Base-by-base conservation (phyloP, 108 stramenopile genomes). In the Cyclostephanos invisitatus region DNA sequence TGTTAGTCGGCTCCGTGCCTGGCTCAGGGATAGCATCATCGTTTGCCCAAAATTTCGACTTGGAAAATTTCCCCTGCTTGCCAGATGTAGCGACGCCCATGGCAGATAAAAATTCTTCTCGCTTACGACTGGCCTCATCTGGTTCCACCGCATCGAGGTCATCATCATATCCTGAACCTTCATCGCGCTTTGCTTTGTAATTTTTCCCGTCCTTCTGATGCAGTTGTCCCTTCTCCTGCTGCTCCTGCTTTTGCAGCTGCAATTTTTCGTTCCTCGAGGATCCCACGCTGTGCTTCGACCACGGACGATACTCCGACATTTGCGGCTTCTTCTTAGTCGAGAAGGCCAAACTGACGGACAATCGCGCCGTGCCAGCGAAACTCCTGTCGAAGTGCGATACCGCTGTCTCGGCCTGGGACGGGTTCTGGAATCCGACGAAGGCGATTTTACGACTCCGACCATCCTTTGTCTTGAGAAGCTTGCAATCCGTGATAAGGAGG, bases 31-130 rank as follows among this genome's bases (percentile, higher is more conserved):
- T 72, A 5, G 55, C 91, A 75, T 87, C 89, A 73, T 96, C 91
- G 62, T 96, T 93, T 10, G 89, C 83, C 95, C 91, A 93, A 64
- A 93, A 91, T 56, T 90, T 90, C 2, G 86, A 74, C 51, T 90
- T 90, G 27, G 76, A 70, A 8, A 67, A 69, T 29, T 63, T 72
- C 25, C 68, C 74, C 29, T 58, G 58, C 10, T 56, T 62, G n/a
- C 57, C 60, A 12, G 64, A 44, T 48, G 62, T 62, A 47, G 73
- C 44, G 17, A 81, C 18, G 24, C 75, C 79, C 83, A 81, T 82
- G 17, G 77, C 84, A 47, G 74, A 66, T 53, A 81, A 50, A 57
- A 82, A 78, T 60, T 82, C 84, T 38, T 84, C 80, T 51, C 58
- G 42, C 53, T 83, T 79, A 4, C 74, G 74, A 37, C 29, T 66